Evolutionary conservation across 1,284 basidiomycete species (phyloP).

Genomic region (Earliella scabrosa): DNA sequence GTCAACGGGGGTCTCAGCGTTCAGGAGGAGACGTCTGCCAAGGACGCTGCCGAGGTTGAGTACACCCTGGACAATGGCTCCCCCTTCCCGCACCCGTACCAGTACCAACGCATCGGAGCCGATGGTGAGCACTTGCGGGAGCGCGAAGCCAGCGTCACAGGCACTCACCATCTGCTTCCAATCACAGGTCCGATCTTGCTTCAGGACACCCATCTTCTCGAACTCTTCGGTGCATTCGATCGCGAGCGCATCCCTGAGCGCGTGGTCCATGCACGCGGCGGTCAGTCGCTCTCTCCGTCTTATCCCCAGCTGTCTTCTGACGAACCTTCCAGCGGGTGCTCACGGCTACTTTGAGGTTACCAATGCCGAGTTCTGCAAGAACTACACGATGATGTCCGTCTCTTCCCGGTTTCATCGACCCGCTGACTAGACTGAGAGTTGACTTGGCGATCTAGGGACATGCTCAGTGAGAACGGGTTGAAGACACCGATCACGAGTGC

Average conservation of each 20-base stretch:
- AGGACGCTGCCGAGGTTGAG: conserved; percentile 28
- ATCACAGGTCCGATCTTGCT: no score
- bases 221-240: conserved; percentile 59
- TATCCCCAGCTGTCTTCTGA: neutral
- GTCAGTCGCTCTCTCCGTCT: conserved; percentile 9
- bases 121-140: conserved; percentile 24
- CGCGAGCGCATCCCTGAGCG: conserved; percentile 53
- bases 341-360: conserved; percentile 60
- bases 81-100: conserved; percentile 38
- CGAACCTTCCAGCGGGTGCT: conserved; percentile 50
- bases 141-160: no score
- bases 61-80: conserved; percentile 36
- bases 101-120: conserved; percentile 48
- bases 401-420: conserved; percentile 49
- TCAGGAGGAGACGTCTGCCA: conserved; percentile 28
- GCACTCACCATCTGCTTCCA: no score
- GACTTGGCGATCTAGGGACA: conserved; percentile 20
- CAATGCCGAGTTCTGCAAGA: conserved; percentile 31
- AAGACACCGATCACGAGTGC: conserved; percentile 28
- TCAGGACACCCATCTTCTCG: conserved; percentile 38
- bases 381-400: conserved; percentile 32
- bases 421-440: conserved; percentile 44
- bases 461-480: conserved; percentile 30
- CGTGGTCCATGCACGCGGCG: conserved; percentile 48
- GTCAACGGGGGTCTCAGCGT: conserved; percentile 27